Conservation (phyloP, 768 basidiomycete genomes). For the Suillus luteus region DNA sequence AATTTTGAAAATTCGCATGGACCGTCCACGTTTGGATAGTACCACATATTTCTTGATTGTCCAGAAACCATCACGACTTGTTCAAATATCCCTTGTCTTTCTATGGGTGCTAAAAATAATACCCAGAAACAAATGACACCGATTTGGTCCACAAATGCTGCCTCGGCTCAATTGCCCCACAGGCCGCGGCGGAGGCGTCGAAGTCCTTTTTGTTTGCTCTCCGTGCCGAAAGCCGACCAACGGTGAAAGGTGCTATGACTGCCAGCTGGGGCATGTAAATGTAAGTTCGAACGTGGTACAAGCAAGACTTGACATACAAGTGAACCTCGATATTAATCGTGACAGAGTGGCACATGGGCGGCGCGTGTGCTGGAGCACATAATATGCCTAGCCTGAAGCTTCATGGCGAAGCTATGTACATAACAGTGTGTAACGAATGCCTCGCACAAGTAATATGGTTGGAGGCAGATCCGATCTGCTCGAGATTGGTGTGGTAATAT, state of each 20-base stretch:
- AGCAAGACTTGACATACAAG: not conserved
- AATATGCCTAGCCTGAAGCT: slow-evolving; percentile 8
- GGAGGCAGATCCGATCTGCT: slow-evolving; percentile 7
- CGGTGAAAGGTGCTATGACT: not conserved
- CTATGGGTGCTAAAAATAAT: not conserved
- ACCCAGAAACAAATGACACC: not conserved
- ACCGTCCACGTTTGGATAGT: not conserved
- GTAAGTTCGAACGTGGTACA: slow-evolving; percentile 5
- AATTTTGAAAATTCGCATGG: not conserved
- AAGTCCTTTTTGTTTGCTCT: not conserved
- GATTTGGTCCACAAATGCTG: not conserved
- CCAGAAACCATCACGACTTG: not conserved
- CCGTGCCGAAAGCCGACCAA: not conserved
- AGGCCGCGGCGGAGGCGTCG: not conserved
- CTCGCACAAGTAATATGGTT: slow-evolving; percentile 8
- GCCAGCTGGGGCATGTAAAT: slow-evolving; percentile 2
- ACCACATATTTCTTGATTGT: not conserved
- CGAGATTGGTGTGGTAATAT: slow-evolving; percentile 5
- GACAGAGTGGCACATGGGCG: not conserved
- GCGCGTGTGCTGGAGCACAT: slow-evolving; percentile 8
- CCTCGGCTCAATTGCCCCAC: not conserved
- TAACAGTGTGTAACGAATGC: slow-evolving; percentile 2
- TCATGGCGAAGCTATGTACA: slow-evolving; percentile 9
- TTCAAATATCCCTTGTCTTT: not conserved
- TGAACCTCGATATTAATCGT: not conserved